Percentiles rank a stretch among this genome's conserved stretches.
These are phyloP conservation scores for Termitomyces sp. DNA, from an alignment of 768 basidiomycete species.

Conservation along the genomic window DNA sequence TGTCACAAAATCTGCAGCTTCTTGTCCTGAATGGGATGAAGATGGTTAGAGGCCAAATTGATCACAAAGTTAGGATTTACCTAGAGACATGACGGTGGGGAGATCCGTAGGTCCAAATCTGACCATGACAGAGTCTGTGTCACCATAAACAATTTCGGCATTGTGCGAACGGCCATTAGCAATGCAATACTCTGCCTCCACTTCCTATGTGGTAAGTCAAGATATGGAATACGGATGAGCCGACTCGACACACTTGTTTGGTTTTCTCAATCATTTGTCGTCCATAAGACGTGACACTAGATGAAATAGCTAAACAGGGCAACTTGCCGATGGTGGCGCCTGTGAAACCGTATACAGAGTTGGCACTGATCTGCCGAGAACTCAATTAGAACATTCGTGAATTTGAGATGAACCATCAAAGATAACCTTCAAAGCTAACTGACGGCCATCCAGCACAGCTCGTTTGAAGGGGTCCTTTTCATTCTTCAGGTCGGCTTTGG, in stretches of 20 bases:
- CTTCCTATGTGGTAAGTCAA: conserved; percentile 47
- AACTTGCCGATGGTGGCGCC: conserved; percentile 97
- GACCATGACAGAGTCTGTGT: conserved; percentile 99
- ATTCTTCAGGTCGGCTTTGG: conserved; percentile 92
- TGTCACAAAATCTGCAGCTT: conserved; percentile 91
- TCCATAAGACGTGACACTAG: conserved; percentile 92
- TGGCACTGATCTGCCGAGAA: conserved; percentile 78
- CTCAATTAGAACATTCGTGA: not conserved
- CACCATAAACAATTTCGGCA: conserved; percentile 95
- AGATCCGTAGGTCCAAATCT: conserved; percentile 91
- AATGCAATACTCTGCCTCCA: conserved; percentile 81
- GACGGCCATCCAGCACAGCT: conserved; percentile 95
- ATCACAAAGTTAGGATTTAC: conserved; percentile 29
- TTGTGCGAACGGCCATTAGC: conserved; percentile 83
- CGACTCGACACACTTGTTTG: conserved; percentile 54
- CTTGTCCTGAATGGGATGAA: conserved; percentile 53
- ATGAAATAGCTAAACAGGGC: conserved; percentile 93
- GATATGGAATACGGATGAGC: not conserved
- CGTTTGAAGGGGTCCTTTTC: conserved; percentile 97
- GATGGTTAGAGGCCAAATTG: not conserved
- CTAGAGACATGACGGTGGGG: conserved; percentile 82
- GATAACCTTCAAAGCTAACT: conserved; percentile 87
- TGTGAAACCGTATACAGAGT: conserved; percentile 98
- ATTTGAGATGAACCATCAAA: not conserved
- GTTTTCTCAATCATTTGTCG: conserved; percentile 99